Percentiles rank a stretch among this genome's conserved stretches.
Evolutionary conservation across 306 rosid species (phyloP).

Genomic region (Lathyrus oleraceus): DNA sequence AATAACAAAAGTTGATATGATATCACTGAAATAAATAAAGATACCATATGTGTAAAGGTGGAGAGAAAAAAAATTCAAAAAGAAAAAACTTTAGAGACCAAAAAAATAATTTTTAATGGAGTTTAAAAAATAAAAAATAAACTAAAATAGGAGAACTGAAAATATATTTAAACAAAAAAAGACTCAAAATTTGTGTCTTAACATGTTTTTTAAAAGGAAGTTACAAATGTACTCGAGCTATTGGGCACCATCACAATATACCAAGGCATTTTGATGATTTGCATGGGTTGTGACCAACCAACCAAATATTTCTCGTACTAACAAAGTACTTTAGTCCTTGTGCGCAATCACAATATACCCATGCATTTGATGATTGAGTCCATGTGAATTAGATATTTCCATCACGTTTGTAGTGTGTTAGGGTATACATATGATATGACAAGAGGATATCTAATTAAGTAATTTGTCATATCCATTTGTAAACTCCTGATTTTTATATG

Average conservation of each 20-base stretch:
- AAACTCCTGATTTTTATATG: slow-evolving; percentile 4
- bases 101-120: too few relatives aligned
- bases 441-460: slow-evolving; percentile 1
- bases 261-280: not conserved
- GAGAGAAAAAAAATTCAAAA: too few relatives aligned
- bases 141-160: too few relatives aligned
- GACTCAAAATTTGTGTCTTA: too few relatives aligned
- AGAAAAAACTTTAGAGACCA: too few relatives aligned
- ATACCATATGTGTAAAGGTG: too few relatives aligned
- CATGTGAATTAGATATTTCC: slow-evolving; percentile 34
- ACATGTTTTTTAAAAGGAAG: not conserved
- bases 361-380: not conserved
- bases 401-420: not conserved
- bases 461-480: slow-evolving; percentile 17
- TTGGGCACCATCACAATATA: slow-evolving; percentile 31
- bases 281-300: not conserved
- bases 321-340: slow-evolving; percentile 33
- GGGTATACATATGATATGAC: slow-evolving; percentile 13
- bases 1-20: too few relatives aligned
- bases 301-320: not conserved
- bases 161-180: too few relatives aligned
- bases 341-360: slow-evolving; percentile 23
- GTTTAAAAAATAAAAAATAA: too few relatives aligned
- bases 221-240: slow-evolving; percentile 33
- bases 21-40: too few relatives aligned